Conservation (phyloP, 345 rosid genomes). For the Moringa oleifera region DNA sequence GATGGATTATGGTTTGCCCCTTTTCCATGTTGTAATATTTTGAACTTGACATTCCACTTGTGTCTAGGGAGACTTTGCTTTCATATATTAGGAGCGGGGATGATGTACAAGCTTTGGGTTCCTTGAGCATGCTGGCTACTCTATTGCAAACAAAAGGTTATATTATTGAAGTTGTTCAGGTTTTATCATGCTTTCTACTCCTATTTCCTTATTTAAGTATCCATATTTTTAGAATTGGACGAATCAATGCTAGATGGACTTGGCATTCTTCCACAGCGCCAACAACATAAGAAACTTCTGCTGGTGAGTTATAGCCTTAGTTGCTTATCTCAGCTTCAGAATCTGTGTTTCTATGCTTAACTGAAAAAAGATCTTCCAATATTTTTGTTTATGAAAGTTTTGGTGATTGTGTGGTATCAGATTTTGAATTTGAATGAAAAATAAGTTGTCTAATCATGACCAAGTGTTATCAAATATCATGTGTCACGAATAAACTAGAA, state of each 20-base stretch:
- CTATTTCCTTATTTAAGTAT: constrained; percentile 21
- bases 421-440: too few relatives aligned
- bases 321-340: constrained; percentile 8
- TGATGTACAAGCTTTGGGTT: constrained; percentile 72
- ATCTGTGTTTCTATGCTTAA: neutral
- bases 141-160: constrained; percentile 96
- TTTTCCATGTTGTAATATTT: too few relatives aligned
- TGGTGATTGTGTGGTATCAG: too few relatives aligned
- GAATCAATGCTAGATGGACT: constrained; percentile 95
- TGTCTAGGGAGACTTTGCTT: constrained; percentile 76
- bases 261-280: constrained; percentile 97
- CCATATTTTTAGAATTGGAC: constrained; percentile 59
- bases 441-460: too few relatives aligned
- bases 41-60: constrained; percentile 9
- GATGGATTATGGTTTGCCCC: too few relatives aligned
- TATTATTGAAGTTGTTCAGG: constrained; percentile 16
- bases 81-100: constrained; percentile 59
- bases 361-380: too few relatives aligned
- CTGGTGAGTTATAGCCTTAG: constrained; percentile 48
- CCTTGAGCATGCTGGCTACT: constrained; percentile 80
- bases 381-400: too few relatives aligned
- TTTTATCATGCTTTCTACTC: constrained; percentile 8
- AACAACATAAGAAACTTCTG: constrained; percentile 90
- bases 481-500: too few relatives aligned
- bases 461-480: too few relatives aligned